Evolutionary conservation across 148 eudicot genomes (phyloP), one percentile per base, ranked within the genome.

Genomic region (Cornus suecica): DNA sequence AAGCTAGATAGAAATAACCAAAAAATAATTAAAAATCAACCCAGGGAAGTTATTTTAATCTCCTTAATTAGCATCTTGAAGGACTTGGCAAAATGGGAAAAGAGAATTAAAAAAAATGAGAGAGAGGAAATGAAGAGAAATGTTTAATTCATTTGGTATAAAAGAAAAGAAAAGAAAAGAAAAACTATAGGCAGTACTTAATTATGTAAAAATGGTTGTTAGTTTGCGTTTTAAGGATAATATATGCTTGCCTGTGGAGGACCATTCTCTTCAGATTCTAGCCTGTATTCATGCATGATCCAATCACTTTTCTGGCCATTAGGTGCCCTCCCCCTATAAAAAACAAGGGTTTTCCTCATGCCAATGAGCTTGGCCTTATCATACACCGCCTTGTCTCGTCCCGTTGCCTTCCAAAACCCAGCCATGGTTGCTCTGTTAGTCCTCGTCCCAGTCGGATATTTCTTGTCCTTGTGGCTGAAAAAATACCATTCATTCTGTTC

Each of bases 241-340:
- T 3, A 32, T 3, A 26, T 42, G 31, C 72, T 74, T 87, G 71
- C 98, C 94, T 91, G 98, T 61, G 96, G 93, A 86, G 91, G 94
- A 61, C 85, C 92, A 77, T 91, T 93, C 66, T 88, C 90, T 66
- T 93, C 94, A 2, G 96, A 85, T 81, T 93, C 97, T 28, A 93
- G 98, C 70, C 98, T 87, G 77, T 90, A 93, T 72, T 93, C 98
- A 73, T 93, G 98, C 92, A 93, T 93, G 80, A 93, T 93, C 98
- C 98, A 93, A 45, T 93, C 97, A 26, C 87, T 71, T 80, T 93
- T 93, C 65, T 87, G 92, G 14, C 97, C 97, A 78, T 93, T 93
- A 29, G 98, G 98, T 11, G 98, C 96, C 68, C 96, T 76, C 0
- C 98, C 98, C 80, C 84, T 89, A 81, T 93, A 93, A 74, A 93